phyloP scores from a whole-genome alignment of 805 yeast genomes.

The Metschnikowia matae region DNA sequence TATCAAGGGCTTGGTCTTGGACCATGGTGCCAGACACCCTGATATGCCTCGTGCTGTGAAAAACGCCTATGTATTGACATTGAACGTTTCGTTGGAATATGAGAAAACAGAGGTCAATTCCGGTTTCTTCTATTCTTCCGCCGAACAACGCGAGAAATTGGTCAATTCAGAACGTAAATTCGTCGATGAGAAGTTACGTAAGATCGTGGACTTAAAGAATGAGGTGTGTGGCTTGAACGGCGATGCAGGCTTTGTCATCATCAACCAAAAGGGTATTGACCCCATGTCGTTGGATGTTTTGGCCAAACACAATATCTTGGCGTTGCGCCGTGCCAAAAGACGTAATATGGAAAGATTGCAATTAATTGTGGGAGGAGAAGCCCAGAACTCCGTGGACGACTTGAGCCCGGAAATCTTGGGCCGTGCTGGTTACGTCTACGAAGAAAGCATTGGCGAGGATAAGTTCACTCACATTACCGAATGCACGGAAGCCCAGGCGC shows the following conservation, averaged over 20 bases:
- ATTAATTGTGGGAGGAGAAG: slow-evolving; percentile 94
- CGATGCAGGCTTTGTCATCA: slow-evolving; percentile 80
- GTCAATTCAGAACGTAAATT: slow-evolving; percentile 91
- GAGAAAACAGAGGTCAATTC: slow-evolving; percentile 98
- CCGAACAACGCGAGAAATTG: slow-evolving; percentile 93
- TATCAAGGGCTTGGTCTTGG: slow-evolving; percentile 85
- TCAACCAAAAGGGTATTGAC: slow-evolving; percentile 97
- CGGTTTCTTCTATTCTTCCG: slow-evolving; percentile 88
- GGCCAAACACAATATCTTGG: slow-evolving; percentile 89
- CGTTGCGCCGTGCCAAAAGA: slow-evolving; percentile 96
- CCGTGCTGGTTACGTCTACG: slow-evolving; percentile 84
- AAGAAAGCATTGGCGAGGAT: slow-evolving; percentile 93
- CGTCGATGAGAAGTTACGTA: slow-evolving; percentile 87
- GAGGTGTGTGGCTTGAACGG: slow-evolving; percentile 78
- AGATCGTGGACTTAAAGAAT: slow-evolving; percentile 89
- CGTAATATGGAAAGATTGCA: slow-evolving; percentile 99
- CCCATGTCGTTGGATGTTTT: slow-evolving; percentile 95
- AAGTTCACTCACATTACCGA: slow-evolving; percentile 95
- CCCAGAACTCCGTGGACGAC: slow-evolving; percentile 96
- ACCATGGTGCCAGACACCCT: slow-evolving; percentile 98
- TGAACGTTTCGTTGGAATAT: slow-evolving; percentile 92
- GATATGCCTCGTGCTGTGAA: slow-evolving; percentile 91
- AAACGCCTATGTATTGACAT: slow-evolving; percentile 79
- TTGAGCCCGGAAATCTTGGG: slow-evolving; percentile 77
- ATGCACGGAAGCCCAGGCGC: slow-evolving; percentile 81